Evolutionary conservation across 805 yeast genomes (phyloP), one percentile per base, ranked within the genome.

Genomic region (Cyberlindnera saturnus): DNA sequence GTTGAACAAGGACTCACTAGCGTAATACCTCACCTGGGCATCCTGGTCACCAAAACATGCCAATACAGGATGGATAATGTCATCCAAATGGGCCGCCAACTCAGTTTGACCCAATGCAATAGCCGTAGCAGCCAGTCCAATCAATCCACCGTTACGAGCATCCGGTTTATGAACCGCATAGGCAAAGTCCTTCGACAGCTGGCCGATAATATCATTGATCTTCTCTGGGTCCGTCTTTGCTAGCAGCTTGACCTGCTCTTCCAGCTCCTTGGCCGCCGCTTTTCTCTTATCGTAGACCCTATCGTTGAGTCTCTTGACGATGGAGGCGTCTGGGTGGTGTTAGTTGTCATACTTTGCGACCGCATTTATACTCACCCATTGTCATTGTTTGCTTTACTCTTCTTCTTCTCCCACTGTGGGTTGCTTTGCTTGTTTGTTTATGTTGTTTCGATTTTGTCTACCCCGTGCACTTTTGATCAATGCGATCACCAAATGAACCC

Each of bases 41-140:
- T 93, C 96, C 47, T 93, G 96, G 58, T 93, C 99, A 39, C 95
- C 91, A 62, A 93, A 93, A 46, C 97, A 91, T 0, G 96, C 91
- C 53, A 93, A 70, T 13, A 93, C 96, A 0, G 99, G 97, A 48
- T 87, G 93, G 49, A 93, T 79, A 44, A 93, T 89, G 41, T 81
- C 86, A 46, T 87, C 93, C 39, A 93, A 64, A 56, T 87, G 91
- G 44, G 70, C 69, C 0, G 96, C 93, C 31, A 93, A 87, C 38
- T 90, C 91, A 52, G 78, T 79, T 34, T 71, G 74, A 2, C 98
- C 97, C 28, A 93, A 65, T 0, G 98, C 98, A 43, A 93, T 90
- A 0, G 96, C 89, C 4, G 89, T 93, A 11, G 96, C 96, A 5
- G 98, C 99, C 16, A 93, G 68, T 0, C 98, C 98, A 51, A 95